Evolutionary conservation across 139 green algal genomes (phyloP).

Genomic region (Mychonastes homosphaera): DNA sequence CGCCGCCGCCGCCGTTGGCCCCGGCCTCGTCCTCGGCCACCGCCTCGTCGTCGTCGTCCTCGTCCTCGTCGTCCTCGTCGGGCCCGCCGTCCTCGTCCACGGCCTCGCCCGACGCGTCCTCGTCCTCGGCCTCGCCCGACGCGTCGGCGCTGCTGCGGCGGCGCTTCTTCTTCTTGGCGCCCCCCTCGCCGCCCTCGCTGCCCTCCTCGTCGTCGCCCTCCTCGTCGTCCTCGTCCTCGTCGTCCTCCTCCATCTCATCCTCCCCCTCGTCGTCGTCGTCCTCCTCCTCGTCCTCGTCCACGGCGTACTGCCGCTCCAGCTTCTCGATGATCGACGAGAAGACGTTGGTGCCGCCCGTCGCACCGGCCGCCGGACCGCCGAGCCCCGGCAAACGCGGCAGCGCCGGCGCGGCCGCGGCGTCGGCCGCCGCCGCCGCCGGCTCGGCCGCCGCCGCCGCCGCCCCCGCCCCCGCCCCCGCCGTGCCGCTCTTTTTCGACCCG

Average conservation of each 20-base stretch:
- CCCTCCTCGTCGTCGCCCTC: neutral
- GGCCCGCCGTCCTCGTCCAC: neutral
- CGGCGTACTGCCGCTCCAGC: conserved; percentile 6
- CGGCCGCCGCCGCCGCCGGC: no score
- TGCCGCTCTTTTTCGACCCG: neutral
- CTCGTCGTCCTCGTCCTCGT: neutral
- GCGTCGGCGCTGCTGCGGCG: neutral
- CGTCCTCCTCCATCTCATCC: neutral
- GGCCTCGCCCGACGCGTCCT: neutral
- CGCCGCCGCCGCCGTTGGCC: neutral
- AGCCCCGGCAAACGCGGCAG: no score
- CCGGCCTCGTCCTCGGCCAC: neutral
- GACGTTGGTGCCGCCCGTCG: neutral
- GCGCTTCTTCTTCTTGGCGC: neutral
- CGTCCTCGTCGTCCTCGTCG: neutral
- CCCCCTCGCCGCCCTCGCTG: neutral
- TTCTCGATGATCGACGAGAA: conserved; percentile 15
- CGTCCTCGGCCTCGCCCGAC: neutral
- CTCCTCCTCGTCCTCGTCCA: neutral
- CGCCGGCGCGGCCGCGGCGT: no score
- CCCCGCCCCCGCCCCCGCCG: no score
- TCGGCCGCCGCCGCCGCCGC: no score
- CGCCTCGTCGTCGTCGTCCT: neutral
- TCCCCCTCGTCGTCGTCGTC: no score
- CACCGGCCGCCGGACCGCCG: no score